Conservation (phyloP, 2,329 filamentous ascomycete genomes). For the Pseudopyrenochaeta lycopersici region DNA sequence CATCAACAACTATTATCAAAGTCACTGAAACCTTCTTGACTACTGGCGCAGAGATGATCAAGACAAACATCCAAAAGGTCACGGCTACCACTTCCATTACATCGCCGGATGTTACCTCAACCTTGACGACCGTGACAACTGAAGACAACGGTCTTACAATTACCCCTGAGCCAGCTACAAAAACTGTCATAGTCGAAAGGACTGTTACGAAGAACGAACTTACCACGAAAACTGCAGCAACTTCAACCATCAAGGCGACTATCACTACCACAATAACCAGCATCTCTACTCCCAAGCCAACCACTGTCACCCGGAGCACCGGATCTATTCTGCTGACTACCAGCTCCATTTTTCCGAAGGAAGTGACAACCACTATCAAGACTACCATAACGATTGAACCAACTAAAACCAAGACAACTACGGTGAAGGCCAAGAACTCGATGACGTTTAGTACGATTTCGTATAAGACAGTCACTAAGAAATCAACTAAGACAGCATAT, state of each 20-base stretch:
- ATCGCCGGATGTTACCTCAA: slow-evolving; percentile 32
- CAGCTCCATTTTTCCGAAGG: slow-evolving; percentile 23
- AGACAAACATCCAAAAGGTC: slow-evolving; percentile 22
- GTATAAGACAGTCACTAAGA: slow-evolving; percentile 40
- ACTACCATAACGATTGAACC: slow-evolving; percentile 17
- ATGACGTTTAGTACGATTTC: slow-evolving; percentile 27
- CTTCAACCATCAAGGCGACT: slow-evolving; percentile 20
- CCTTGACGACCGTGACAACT: slow-evolving; percentile 32
- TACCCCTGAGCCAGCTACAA: slow-evolving; percentile 21
- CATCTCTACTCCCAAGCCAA: slow-evolving; percentile 34
- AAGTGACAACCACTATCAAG: slow-evolving; percentile 16
- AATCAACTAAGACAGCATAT: slow-evolving; percentile 32
- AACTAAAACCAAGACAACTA: slow-evolving; percentile 34
- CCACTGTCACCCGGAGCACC: slow-evolving; percentile 31
- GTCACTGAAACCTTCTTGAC: slow-evolving; percentile 16
- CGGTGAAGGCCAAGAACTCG: slow-evolving; percentile 25
- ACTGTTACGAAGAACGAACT: slow-evolving; percentile 19
- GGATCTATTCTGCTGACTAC: slow-evolving; percentile 26
- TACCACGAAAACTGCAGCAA: slow-evolving; percentile 25
- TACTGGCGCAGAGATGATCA: slow-evolving; percentile 19
- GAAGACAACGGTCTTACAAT: slow-evolving; percentile 28
- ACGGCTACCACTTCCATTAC: slow-evolving; percentile 39
- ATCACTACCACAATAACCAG: slow-evolving; percentile 28
- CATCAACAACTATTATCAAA: slow-evolving; percentile 26
- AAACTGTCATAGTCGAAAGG: slow-evolving; percentile 21